A percentile compares a stretch with the other conserved stretches of the same genome.
phyloP scores from a whole-genome alignment of 2,329 filamentous ascomycete genomes.

The Davidsoniella neocaledoniae region DNA sequence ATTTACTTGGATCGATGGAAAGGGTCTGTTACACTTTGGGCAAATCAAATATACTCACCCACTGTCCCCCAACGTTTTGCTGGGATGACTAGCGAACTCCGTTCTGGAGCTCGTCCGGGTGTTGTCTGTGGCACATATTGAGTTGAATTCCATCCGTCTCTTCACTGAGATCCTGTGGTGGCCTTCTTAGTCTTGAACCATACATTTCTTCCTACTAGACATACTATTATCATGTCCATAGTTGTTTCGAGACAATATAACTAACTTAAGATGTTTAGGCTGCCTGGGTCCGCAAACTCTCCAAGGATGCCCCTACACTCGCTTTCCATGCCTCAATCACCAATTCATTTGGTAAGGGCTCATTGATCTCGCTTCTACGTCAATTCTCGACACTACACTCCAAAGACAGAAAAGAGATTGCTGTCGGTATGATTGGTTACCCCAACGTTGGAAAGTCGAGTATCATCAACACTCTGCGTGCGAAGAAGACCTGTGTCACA shows the following conservation, averaged over 20 bases:
- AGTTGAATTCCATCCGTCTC: constrained; percentile 80
- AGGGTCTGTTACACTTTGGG: constrained; percentile 98
- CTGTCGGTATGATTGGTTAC: constrained; percentile 59
- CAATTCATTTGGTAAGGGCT: constrained; percentile 93
- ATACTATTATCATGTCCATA: constrained; percentile 13
- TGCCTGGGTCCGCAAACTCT: constrained; percentile 76
- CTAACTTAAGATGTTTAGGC: constrained; percentile 38
- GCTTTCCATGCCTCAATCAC: constrained; percentile 91
- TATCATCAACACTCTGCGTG: constrained; percentile 89
- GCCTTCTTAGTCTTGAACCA: constrained; percentile 99
- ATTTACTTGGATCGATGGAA: constrained; percentile 48
- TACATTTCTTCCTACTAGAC: constrained; percentile 31
- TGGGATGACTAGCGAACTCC: constrained; percentile 52
- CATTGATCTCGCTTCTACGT: constrained; percentile 73
- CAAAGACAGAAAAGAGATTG: constrained; percentile 75
- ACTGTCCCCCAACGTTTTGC: constrained; percentile 21
- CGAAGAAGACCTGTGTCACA: constrained; percentile 86
- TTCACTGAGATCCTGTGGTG: constrained; percentile 42
- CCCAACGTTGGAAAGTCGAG: constrained; percentile 94
- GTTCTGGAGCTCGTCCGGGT: constrained; percentile 79
- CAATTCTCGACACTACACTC: constrained; percentile 86
- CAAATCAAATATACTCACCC: constrained; percentile 54
- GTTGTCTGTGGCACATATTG: constrained; percentile 68
- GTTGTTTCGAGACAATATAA: constrained; percentile 12
- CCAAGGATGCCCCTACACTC: constrained; percentile 81